Evolutionary conservation across 2,329 filamentous ascomycete species (phyloP), one percentile per base, ranked within the genome.

Genomic region (Colletotrichum phormii): DNA sequence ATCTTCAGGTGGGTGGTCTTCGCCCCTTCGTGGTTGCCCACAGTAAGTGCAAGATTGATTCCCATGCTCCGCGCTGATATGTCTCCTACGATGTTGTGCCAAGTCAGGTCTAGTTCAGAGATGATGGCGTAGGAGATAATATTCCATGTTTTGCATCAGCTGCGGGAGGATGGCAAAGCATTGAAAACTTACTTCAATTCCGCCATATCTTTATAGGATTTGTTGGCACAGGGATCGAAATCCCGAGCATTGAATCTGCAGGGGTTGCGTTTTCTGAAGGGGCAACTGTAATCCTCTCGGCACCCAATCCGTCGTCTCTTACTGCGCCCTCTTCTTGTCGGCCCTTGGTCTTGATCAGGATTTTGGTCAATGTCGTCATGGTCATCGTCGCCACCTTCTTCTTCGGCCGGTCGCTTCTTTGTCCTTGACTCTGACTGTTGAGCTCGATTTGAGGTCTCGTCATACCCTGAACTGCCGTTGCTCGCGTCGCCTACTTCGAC

Each of bases 191-290:
- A 64, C 61, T 64, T 64, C 49, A 64, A 53, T 5, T 35, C 33
- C 11, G 15, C 2, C 61, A 64, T 64, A n/a, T 64, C 2, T n/a
- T 22, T n/a, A 46, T 22, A 64, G 61, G 61, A 54, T 24, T 18
- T 15, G 9, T 64, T 64, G 9, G 61, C 61, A 24, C 61, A 64
- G 4, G 61, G 46, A 8, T 54, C 46, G 22, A 33, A 31, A 9
- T 64, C 49, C 15, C 61, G 61, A 8, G 33, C 46, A n/a, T 64
- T 64, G 29, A 64, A 64, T 54, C 42, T 64, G 7, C 46, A 15
- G 3, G 61, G 61, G 46, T 64, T 64, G 12, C 61, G 61, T 37
- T 64, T 64, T 54, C 61, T 22, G 11, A 54, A 64, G 12, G 61
- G 61, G 13, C 61, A 54, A 24, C 61, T 64, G n/a, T 24, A 26